Evolutionary conservation across 2,329 filamentous ascomycete genomes (phyloP), one percentile per base, ranked within the genome.

Genomic region (Aspergillus fumigatus): DNA sequence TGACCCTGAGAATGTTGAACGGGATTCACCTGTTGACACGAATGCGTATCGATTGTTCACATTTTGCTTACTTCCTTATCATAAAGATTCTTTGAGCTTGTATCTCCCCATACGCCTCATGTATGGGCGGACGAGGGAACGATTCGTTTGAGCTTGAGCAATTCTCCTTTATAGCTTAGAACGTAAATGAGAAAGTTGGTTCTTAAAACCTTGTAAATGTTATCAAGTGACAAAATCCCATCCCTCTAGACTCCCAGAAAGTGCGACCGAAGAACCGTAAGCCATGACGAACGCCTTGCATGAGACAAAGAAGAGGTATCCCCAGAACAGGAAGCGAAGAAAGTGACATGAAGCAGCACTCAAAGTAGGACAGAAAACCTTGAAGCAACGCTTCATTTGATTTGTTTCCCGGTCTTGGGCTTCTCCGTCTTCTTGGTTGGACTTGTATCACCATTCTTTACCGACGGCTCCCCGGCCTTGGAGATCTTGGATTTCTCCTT

Each of bases 351-450:
- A 2, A 1, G 23, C 10, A 52, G 26, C 9, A 35, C 7, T n/a
- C 3, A 29, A 11, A 41, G 35, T 8, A 47, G 14, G 19, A 11
- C 8, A 48, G 11, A 17, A 47, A 19, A 4, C 14, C 1, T 8
- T 14, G 27, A 11, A 32, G 29, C 29, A 50, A 25, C 6, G 25
- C 43, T 40, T 62, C 45, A 65, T 51, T 65, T 66, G 4, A 38
- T 54, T 50, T 60, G 56, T 51, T 67, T 68, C 32, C 59, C 60
- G 14, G 59, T 43, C 54, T 65, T 65, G 23, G 57, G 32, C 54
- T 67, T 66, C 35, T 62, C 61, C 43, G 50, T 59, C 57, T 68
- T 68, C 61, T 66, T 66, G 26, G 56, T 53, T 3, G 65, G 63
- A 60, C 62, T 64, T 48, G 63, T 50, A 60, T 64, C 61, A 52